Conservation (phyloP, 148 eudicot species). For the Camellia lanceoleosa region DNA sequence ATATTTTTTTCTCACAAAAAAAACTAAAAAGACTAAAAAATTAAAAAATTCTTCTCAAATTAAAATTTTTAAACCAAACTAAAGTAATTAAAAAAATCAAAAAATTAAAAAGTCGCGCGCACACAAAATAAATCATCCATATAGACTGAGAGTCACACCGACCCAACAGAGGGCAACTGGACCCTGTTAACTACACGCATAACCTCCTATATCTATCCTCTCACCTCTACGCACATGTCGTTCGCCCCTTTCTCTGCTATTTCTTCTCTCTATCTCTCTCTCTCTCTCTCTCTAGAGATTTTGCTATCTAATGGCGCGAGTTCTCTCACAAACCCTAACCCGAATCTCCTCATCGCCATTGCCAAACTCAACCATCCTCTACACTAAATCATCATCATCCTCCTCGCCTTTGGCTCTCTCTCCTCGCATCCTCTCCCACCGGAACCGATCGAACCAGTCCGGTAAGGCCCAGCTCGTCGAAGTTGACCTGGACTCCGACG, state of each 20-base stretch:
- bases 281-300: neutral
- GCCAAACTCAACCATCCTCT: conserved; percentile 8
- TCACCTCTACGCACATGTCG: no score
- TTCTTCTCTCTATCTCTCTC: neutral
- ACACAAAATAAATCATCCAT: no score
- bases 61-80: no score
- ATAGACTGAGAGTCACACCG: no score
- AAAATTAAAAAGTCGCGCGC: no score
- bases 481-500: conserved; percentile 45
- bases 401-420: conserved; percentile 8
- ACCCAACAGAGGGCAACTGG: no score
- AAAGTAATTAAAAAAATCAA: no score
- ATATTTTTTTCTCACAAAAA: no score
- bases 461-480: conserved; percentile 50
- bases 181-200: neutral
- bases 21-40: no score
- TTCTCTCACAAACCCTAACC: conserved; percentile 40
- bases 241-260: neutral
- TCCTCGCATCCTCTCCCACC: conserved; percentile 16
- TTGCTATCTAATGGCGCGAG: conserved; percentile 39
- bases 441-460: conserved; percentile 31
- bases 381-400: neutral
- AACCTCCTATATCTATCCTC: neutral
- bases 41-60: no score
- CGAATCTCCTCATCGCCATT: conserved; percentile 17